Percentiles rank a stretch among this genome's conserved stretches.
These are phyloP conservation scores for Aspergillus sp. DNA, from an alignment of 2,329 filamentous ascomycete species.

Conservation along the genomic window DNA sequence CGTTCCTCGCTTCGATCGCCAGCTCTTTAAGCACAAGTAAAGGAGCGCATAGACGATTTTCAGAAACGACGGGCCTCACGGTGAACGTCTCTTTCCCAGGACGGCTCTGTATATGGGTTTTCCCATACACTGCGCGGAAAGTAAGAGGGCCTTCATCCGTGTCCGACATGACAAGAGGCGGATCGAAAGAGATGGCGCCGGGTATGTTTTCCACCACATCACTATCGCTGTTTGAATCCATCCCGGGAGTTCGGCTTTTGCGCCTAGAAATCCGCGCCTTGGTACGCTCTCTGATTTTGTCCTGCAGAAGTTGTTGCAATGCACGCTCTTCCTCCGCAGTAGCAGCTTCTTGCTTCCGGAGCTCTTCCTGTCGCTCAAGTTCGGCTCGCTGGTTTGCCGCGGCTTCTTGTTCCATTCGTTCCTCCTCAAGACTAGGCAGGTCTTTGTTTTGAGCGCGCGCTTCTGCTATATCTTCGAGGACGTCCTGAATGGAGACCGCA, in stretches of 20 bases:
- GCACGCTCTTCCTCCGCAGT: slow-evolving; percentile 40
- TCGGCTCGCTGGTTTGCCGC: slow-evolving; percentile 58
- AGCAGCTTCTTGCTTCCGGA: slow-evolving; percentile 40
- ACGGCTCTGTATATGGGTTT: slow-evolving; percentile 63
- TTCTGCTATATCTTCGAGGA: slow-evolving; percentile 82
- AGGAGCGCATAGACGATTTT: slow-evolving; percentile 55
- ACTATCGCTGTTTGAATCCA: slow-evolving; percentile 26
- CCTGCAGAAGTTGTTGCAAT: slow-evolving; percentile 37
- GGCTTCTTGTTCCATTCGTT: slow-evolving; percentile 79
- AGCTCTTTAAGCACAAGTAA: slow-evolving; percentile 73
- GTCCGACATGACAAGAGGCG: slow-evolving; percentile 56
- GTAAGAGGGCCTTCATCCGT: slow-evolving; percentile 60
- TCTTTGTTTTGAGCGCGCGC: slow-evolving; percentile 71
- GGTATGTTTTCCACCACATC: slow-evolving; percentile 34
- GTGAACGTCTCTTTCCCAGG: slow-evolving; percentile 63
- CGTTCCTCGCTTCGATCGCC: slow-evolving; percentile 55
- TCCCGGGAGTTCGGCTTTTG: slow-evolving; percentile 35
- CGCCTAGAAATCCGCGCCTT: slow-evolving; percentile 37
- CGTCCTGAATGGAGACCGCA: slow-evolving; percentile 59
- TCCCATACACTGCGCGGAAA: slow-evolving; percentile 70
- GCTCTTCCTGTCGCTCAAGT: slow-evolving; percentile 49
- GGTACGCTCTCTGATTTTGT: slow-evolving; percentile 38
- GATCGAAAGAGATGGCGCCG: slow-evolving; percentile 41
- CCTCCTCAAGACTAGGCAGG: slow-evolving; percentile 82
- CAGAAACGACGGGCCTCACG: slow-evolving; percentile 64